Evolutionary conservation across 2,329 filamentous ascomycete species (phyloP), one percentile per base, ranked within the genome.

Genomic region (Thielaviopsis euricoi): DNA sequence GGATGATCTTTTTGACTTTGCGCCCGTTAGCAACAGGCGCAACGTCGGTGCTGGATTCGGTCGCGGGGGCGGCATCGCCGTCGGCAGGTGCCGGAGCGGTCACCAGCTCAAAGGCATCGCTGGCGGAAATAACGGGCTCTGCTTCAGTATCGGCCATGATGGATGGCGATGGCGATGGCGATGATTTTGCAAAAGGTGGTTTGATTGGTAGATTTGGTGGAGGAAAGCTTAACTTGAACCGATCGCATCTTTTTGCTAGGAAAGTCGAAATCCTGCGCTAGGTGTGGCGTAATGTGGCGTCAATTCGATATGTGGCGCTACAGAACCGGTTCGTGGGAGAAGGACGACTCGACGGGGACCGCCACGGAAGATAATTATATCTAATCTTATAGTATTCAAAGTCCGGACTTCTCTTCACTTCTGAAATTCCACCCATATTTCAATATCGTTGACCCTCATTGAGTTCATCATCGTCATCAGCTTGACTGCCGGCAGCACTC

Each of bases 1-100:
- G 86, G 64, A 97, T 88, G 75, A 91, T 94, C 71, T 94, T 96
- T 60, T 87, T 66, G 10, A 68, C 64, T 82, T 72, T 90, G 88
- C 69, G 73, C 10, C 12, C 77, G 55, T 73, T 72, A 21, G 72
- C 68, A 33, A 75, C 72, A 50, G 73, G 69, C 2, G 73, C 73
- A 50, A 76, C 72, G 53, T 77, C 75, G 52, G 67, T 73, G 29
- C 29, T 33, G 62, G 63, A 70, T 48, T 68, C 70, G 19, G 37
- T 17, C 15, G 37, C 52, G 13, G 23, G 26, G 21, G 52, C 63
- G 22, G 69, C 69, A 63, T 69, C 58, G 49, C 21, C 22, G 53
- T 25, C 37, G 13, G 22, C 46, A 13, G 57, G 33, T 17, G 51
- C 9, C 12, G 22, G 10, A 15, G 23, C 22, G 7, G 55, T 22